Base-by-base conservation (phyloP, 2,329 filamentous ascomycete species). In the Pyrenophora teres region DNA sequence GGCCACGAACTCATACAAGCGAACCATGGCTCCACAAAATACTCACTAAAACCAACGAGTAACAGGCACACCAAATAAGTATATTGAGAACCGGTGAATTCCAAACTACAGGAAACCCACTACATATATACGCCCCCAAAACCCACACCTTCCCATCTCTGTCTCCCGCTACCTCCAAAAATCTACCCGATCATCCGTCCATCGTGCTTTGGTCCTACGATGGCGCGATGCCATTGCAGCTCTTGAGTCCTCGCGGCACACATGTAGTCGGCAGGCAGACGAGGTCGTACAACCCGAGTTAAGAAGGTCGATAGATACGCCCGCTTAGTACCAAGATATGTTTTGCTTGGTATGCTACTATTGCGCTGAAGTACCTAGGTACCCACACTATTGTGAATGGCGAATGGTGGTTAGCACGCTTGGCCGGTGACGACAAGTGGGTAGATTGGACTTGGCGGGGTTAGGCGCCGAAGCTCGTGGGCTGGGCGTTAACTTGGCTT, bases 401-500 rank as follows among this genome's bases (percentile, higher is more conserved):
- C 10, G 4, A 46, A 41, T 51, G 48, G 48, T 19, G 48, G 36
- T 40, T n/a, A 27, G 42, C 40, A 40, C 45, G 31, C 57, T 61
- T 61, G 57, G 58, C 60, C 43, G 43, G 52, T 52, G 58, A 57
- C 41, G 41, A 54, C 21, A 33, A 5, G 21, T 33, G 40, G 37
- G 52, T 56, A 30, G 54, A 52, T 52, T 33, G 38, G 30, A 46
- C 52, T 63, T 63, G 59, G 59, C 58, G 43, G 48, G 10, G 41
- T 18, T 47, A 49, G 41, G 41, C 45, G 45, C 35, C 30, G 16
- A 42, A 39, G 50, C 36, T 33, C 37, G 15, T 41, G 16, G 39
- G 39, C 53, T 56, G 38, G 53, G 53, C 52, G 33, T 27, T 32
- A 43, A 15, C 15, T 15, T 15, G 43, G 39, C 54, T 54, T 56